Evolutionary conservation across 495 filamentous ascomycete genomes (phyloP), one percentile per base, ranked within the genome.

Genomic region (Hypoxylon trugodes): DNA sequence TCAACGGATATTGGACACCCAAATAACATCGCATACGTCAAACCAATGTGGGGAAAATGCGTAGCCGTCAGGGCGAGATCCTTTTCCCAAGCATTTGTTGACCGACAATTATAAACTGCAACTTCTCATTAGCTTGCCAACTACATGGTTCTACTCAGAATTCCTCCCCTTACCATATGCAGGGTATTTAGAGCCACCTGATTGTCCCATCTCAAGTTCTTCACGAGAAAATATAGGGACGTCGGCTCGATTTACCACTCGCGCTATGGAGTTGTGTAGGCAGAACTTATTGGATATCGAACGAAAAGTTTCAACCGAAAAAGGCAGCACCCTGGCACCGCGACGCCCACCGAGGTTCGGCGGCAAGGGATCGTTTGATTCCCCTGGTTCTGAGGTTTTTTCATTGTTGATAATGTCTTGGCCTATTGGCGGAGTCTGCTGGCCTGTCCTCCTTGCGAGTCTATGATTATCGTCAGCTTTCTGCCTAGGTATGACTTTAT

Each of bases 1-100:
- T 73, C 68, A 10, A 55, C 25, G 2, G 32, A 19, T 28, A 36
- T 46, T 1, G 61, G 22, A 24, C 68, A 71, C 6, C 73, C 70
- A 16, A 74, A 73, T 9, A 71, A 12, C 4, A 73, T 48, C 4
- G 68, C 61, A 51, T 72, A 76, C 2, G 60, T 70, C 12, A 72
- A 36, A 0, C 37, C 41, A 2, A 30, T 50, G 16, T 65, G 48
- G 1, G 71, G 69, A 41, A 76, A 70, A 24, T 72, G 57, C 0
- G 74, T 76, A 13, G 50, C 35, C 0, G 73, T 66, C 9, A 75
- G 19, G 2, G 73, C 74, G 10, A 75, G 54, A 52, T 76, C 74
- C 21, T 32, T 49, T 1, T 48, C 36, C 72, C 72, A 73, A n/a
- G 67, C 69, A 24, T 73, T 70, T 21, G 61, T 45, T 0, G 70